phyloP scores from a whole-genome alignment of 2,329 filamentous ascomycete genomes.

The Verticillium klebahnii region DNA sequence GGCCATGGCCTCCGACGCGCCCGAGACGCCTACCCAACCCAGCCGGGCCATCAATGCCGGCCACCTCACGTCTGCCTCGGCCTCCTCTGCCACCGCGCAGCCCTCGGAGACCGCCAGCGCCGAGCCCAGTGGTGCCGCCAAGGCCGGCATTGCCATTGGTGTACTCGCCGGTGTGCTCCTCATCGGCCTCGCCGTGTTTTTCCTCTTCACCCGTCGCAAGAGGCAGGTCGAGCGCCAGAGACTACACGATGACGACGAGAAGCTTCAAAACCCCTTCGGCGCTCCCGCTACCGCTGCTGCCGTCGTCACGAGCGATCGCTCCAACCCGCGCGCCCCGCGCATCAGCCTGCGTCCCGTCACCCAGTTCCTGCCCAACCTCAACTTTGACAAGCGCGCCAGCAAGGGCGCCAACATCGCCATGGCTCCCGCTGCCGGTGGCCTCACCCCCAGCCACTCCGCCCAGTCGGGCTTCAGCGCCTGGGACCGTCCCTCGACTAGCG shows the following conservation, averaged over 20 bases:
- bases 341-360: constrained; percentile 82
- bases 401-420: constrained; percentile 39
- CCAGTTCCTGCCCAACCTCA: constrained; percentile 70
- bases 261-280: constrained; percentile 40
- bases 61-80: constrained; percentile 11
- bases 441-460: constrained; percentile 23
- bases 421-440: constrained; percentile 21
- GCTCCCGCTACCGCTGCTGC: constrained; percentile 21
- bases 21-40: constrained; percentile 21
- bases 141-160: constrained; percentile 83
- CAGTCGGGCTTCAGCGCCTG: constrained; percentile 28
- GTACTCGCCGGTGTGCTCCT: constrained; percentile 66
- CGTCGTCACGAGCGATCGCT: constrained; percentile 1
- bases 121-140: constrained; percentile 31
- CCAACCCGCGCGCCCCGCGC: constrained; percentile 58
- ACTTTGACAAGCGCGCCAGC: constrained; percentile 44
- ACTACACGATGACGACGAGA: constrained; percentile 57
- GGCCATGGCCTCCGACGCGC: constrained; percentile 19
- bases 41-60: constrained; percentile 23
- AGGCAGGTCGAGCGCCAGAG: constrained; percentile 54
- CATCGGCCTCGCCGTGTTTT: constrained; percentile 63
- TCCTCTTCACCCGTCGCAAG: constrained; percentile 66
- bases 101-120: constrained; percentile 12
- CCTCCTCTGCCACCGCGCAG: constrained; percentile 2
- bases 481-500: constrained; percentile 42